A percentile compares a stretch with the other conserved stretches of the same genome.
These are phyloP conservation scores for Populus pruinosa DNA, from an alignment of 345 rosid genomes.

Conservation along the genomic window DNA sequence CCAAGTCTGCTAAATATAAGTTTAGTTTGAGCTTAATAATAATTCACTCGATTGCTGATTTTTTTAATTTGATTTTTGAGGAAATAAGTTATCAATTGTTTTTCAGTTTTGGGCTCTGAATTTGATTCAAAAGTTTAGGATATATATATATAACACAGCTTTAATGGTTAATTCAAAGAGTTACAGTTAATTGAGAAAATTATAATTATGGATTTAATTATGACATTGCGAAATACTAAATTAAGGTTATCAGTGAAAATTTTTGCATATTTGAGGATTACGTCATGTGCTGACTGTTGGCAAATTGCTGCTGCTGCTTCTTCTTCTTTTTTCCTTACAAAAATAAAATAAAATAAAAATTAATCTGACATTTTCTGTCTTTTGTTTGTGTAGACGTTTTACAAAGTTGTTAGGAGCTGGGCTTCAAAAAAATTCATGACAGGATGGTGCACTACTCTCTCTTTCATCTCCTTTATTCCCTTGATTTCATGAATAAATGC, in stretches of 20 bases:
- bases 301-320: neutral
- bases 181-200: neutral
- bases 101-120: neutral
- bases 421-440: conserved; percentile 99
- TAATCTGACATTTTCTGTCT: conserved; percentile 10
- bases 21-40: neutral
- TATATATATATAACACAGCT: too few species aligned
- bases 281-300: neutral
- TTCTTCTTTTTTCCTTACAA: neutral
- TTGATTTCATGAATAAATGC: neutral
- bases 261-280: neutral
- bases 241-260: neutral
- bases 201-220: neutral
- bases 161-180: neutral
- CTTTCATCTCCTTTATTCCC: conserved; percentile 10
- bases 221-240: neutral
- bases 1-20: neutral
- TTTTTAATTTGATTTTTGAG: neutral
- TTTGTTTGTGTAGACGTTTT: conserved; percentile 60
- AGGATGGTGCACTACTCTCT: conserved; percentile 62
- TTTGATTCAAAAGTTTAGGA: neutral
- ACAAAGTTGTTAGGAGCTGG: conserved; percentile 93
- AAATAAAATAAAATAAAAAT: too few species aligned
- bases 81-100: neutral
- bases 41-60: neutral